Evolutionary conservation across 441 rosid species (phyloP).

Genomic region (Iberis amara): DNA sequence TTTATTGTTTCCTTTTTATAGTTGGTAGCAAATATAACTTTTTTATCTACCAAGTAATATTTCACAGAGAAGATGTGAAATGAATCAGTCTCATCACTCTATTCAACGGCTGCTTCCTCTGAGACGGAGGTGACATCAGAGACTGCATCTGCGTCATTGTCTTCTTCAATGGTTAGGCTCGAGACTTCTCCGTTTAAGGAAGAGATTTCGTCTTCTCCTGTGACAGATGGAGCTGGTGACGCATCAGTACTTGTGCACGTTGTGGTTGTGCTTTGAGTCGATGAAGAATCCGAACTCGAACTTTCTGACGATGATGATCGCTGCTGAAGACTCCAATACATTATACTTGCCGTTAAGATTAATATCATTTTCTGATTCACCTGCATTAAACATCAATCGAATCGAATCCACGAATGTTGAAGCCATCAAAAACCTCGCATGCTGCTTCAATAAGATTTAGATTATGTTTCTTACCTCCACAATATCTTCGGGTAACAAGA

Average conservation of each 20-base stretch:
- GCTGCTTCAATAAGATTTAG: slow-evolving; percentile 1
- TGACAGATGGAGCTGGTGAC: slow-evolving; percentile 67
- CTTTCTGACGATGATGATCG: slow-evolving; percentile 33
- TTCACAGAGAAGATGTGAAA: slow-evolving; percentile 20
- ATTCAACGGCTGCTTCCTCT: slow-evolving; percentile 37
- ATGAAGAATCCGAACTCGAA: slow-evolving; percentile 33
- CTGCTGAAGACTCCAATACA: slow-evolving; percentile 64
- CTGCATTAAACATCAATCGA: slow-evolving; percentile 34
- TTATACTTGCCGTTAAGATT: slow-evolving; percentile 60
- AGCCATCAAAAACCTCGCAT: background rate
- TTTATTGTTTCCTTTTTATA: background rate
- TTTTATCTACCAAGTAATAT: background rate
- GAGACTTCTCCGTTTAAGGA: slow-evolving; percentile 58
- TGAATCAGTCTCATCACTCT: slow-evolving; percentile 3
- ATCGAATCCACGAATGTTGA: background rate
- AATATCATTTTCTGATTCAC: slow-evolving; percentile 74
- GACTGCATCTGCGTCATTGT: slow-evolving; percentile 32
- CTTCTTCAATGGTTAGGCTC: slow-evolving; percentile 40
- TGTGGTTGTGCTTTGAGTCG: slow-evolving; percentile 32
- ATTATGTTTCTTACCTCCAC: slow-evolving; percentile 48
- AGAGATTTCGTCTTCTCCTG: slow-evolving; percentile 67
- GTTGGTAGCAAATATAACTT: background rate
- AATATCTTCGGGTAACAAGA: slow-evolving; percentile 90
- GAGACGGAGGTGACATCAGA: slow-evolving; percentile 52
- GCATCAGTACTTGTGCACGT: slow-evolving; percentile 38